Evolutionary conservation across 371 early-diverging fungal species (phyloP), one percentile per base, ranked within the genome.

Genomic region (Mucor racemosus): DNA sequence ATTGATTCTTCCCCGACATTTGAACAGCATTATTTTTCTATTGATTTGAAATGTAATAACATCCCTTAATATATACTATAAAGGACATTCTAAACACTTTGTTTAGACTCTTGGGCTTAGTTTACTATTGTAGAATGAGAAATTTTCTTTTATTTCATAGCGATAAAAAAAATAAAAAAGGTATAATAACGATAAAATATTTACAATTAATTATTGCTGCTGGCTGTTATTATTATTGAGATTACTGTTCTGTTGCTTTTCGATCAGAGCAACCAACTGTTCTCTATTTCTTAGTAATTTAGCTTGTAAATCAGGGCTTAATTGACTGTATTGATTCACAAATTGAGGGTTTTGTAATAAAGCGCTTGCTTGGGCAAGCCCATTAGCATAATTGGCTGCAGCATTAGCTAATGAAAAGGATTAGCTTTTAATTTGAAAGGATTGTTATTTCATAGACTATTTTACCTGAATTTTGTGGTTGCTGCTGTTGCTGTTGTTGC

Each of bases 321-420:
- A 62, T 40, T 78, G 79, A 40, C 73, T 78, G 40, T 78, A 78
- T 14, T 75, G 76, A 10, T 64, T 73, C 15, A 72, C 69, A 33
- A 78, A 69, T 38, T 76, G 74, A 11, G 79, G 74, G 50, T 69
- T 78, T 38, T 76, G 74, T 36, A 78, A 66, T 7, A 78, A 34
- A 7, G 79, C 79, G 35, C 62, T 76, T 21, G 79, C 76, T 60
- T 78, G 78, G 26, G 78, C 76, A 53, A 78, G 61, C 19, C 70
- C 72, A 64, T 71, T 71, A 4, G 68, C 66, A 65, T 74, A 74
- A 39, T 66, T 73, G 7, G 62, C 62, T 2, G 60, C 44, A 6
- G 64, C 54, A 11, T 40, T 31, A 17, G 44, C 61, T 58, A 17
- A 44, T 40, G 42, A 21, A 7, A 46, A 1, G 10, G 3, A 1